Conservation (phyloP, 352 stramenopile species). For the Lagenidium giganteum region DNA sequence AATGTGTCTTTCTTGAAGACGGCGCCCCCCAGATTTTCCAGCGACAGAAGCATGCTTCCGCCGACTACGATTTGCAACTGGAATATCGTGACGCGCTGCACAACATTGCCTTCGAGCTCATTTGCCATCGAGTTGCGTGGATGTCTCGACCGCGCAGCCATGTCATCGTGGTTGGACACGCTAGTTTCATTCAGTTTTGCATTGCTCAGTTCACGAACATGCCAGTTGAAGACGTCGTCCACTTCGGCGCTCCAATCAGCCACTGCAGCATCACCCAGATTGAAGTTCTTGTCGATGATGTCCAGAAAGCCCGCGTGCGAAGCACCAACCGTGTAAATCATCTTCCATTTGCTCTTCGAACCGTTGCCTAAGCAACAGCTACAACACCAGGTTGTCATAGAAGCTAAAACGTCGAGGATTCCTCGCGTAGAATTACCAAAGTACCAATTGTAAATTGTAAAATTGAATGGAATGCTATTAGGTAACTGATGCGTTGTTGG, state of each 20-base stretch:
- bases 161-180: slow-evolving; percentile 59
- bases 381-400: too few relatives aligned
- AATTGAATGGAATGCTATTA: too few relatives aligned
- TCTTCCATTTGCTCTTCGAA: slow-evolving; percentile 64
- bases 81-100: slow-evolving; percentile 76
- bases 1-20: slow-evolving; percentile 70
- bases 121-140: slow-evolving; percentile 44
- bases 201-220: slow-evolving; percentile 60
- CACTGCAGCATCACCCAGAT: slow-evolving; percentile 78
- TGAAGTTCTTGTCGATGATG: slow-evolving; percentile 30
- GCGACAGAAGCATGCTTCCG: slow-evolving; percentile 46
- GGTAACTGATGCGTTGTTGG: too few relatives aligned
- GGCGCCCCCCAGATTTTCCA: slow-evolving; percentile 48
- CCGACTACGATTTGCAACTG: slow-evolving; percentile 43
- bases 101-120: slow-evolving; percentile 63
- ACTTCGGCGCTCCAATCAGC: slow-evolving; percentile 62
- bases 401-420: too few relatives aligned
- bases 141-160: slow-evolving; percentile 10
- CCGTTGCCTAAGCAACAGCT: too few relatives aligned
- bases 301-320: slow-evolving; percentile 39
- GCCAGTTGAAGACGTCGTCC: slow-evolving; percentile 69
- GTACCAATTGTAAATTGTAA: too few relatives aligned
- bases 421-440: too few relatives aligned
- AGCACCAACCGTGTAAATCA: slow-evolving; percentile 67
- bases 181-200: slow-evolving; percentile 68